Conservation (phyloP, 176 grass and related monocot genomes). For the Tillandsia leiboldiana region DNA sequence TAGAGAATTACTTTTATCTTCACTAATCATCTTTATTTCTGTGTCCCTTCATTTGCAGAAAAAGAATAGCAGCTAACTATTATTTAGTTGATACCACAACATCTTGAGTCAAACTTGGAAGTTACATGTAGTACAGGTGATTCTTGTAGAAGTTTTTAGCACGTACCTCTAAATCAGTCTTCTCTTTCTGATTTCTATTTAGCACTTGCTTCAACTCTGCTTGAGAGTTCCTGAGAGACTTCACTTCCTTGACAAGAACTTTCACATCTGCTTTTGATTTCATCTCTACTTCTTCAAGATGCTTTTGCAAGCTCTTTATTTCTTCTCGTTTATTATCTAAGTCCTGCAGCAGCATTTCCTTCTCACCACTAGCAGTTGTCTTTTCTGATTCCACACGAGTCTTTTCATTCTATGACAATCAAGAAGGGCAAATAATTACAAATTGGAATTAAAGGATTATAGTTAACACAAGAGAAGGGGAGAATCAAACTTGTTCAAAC, state of each 20-base stretch:
- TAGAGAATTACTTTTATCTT: background rate
- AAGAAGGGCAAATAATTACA: conserved; percentile 15
- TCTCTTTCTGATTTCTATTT: conserved; percentile 66
- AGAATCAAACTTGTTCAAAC: conserved; percentile 48
- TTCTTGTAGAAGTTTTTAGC: background rate
- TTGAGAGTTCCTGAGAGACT: conserved; percentile 83
- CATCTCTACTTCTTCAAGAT: conserved; percentile 62
- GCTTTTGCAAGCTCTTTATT: conserved; percentile 48
- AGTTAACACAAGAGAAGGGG: background rate
- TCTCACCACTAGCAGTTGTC: conserved; percentile 49
- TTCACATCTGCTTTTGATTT: conserved; percentile 94
- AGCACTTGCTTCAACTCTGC: conserved; percentile 64
- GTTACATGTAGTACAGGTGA: background rate
- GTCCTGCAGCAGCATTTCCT: conserved; percentile 53
- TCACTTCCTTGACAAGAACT: conserved; percentile 94
- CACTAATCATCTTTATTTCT: background rate
- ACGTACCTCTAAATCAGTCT: conserved; percentile 77
- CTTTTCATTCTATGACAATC: conserved; percentile 59
- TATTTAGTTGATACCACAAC: background rate
- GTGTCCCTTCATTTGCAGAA: background rate
- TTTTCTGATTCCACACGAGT: conserved; percentile 57
- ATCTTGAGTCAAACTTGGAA: background rate
- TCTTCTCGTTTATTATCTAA: conserved; percentile 58
- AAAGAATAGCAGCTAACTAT: background rate
- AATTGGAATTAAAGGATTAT: conserved; percentile 19